Evolutionary conservation across 805 yeast genomes (phyloP), one percentile per base, ranked within the genome.

Genomic region (Komagataella kurtzmanii): DNA sequence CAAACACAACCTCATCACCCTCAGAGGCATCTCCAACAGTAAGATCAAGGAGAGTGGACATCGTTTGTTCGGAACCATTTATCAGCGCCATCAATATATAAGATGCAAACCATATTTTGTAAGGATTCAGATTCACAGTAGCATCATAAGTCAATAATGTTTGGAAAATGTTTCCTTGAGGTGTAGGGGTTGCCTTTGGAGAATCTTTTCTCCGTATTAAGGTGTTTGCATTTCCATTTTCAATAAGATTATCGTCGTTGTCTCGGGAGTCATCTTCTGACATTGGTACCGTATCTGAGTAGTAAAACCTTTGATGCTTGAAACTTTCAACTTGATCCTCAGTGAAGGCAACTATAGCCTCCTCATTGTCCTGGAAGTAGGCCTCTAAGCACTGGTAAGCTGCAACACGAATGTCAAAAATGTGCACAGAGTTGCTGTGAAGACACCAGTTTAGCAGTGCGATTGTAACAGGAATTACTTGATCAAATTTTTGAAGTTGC

Each of bases 371-470:
- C 53, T 74, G 66, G 53, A 90, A 79, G 55, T 81, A 87, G 0
- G 91, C 81, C 50, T 78, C 79, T 45, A 93, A 65, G 45, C 88
- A 77, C 45, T 72, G 66, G 3, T 79, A 72, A 3, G 97, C 78
- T 1, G 89, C 89, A 7, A 81, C 77, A 57, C 99, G 73, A 5
- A 89, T 75, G 54, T 87, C 90, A 63, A 93, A 93, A 0, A 81
- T 68, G 59, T 90, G 97, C 2, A 89, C 85, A 0, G 97, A 88
- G 56, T 86, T 87, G 3, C 82, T 78, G 54, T 72, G 76, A 6
- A 91, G 66, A 40, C 88, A 74, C 99, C 99, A 93, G 55, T 85
- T 83, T 30, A 91, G 60, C 49, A 93, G 69, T 0, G 95, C 88
- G 24, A 75, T 72, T 0, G 84, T 72, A 0, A 87, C 95, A 0